Evolutionary conservation across 2,329 filamentous ascomycete genomes (phyloP).

Genomic region (Emericellopsis atlantica): DNA sequence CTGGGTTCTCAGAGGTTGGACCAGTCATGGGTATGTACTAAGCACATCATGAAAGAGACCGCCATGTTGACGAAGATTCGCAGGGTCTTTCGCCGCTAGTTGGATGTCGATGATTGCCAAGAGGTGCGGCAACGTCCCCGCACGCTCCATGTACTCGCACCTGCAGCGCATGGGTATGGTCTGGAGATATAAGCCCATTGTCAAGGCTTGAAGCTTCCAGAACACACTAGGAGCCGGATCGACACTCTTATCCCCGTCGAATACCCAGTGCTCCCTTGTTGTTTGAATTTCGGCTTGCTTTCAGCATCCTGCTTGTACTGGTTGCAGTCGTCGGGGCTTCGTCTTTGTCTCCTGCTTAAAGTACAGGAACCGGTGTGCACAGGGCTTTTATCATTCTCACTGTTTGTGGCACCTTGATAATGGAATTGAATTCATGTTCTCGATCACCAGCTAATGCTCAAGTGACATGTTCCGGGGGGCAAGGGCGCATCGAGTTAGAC

Average conservation of each 20-base stretch:
- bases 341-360: too few species aligned
- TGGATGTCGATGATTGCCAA: constrained; percentile 10
- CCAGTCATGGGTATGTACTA: not conserved
- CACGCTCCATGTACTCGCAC: constrained; percentile 8
- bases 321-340: too few species aligned
- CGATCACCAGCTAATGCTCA: too few species aligned
- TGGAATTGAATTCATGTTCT: too few species aligned
- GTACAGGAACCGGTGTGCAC: too few species aligned
- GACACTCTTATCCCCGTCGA: too few species aligned
- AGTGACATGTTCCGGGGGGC: too few species aligned
- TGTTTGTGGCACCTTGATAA: too few species aligned
- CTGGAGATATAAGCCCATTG: not conserved
- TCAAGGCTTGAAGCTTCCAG: not conserved
- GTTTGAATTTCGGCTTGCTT: not conserved
- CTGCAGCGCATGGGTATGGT: constrained; percentile 9
- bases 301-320: not conserved
- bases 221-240: too few species aligned
- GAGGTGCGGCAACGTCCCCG: constrained; percentile 5
- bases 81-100: constrained; percentile 10
- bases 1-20: constrained; percentile 5
- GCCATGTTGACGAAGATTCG: not conserved
- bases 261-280: too few species aligned
- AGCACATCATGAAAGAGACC: not conserved
- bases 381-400: too few species aligned
- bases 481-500: too few species aligned